Conservation (phyloP, 108 stramenopile genomes). For the Cylindrotheca closterium region DNA sequence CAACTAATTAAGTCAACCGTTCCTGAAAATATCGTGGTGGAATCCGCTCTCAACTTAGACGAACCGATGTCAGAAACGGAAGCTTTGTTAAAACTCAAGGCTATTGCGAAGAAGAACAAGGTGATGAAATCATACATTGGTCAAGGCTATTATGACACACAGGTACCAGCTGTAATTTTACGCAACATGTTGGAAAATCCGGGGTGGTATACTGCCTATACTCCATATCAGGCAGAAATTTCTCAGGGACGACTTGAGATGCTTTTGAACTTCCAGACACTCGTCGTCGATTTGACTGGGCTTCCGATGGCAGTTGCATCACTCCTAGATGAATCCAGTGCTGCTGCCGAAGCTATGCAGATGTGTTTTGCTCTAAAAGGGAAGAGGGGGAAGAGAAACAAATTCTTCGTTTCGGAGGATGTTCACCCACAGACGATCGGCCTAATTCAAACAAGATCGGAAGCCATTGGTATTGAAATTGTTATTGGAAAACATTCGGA, state of each 20-base stretch:
- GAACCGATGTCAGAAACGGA: constrained; percentile 89
- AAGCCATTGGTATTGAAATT: constrained; percentile 87
- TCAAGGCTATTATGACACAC: constrained; percentile 96
- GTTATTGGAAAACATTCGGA: constrained; percentile 82
- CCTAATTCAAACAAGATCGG: constrained; percentile 91
- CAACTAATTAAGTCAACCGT: constrained; percentile 90
- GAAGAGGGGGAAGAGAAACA: constrained; percentile 81
- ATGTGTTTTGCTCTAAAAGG: constrained; percentile 93
- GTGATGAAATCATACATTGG: constrained; percentile 98
- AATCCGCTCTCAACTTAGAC: constrained; percentile 71
- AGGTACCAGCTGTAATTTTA: constrained; percentile 91
- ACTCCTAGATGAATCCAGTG: constrained; percentile 95
- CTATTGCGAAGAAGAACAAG: constrained; percentile 83
- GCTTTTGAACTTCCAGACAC: constrained; percentile 98
- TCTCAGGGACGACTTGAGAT: constrained; percentile 98
- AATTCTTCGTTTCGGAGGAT: constrained; percentile 93
- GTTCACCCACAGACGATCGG: constrained; percentile 97
- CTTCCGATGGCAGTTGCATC: constrained; percentile 95
- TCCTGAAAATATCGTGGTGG: constrained; percentile 83
- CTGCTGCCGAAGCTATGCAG: constrained; percentile 98
- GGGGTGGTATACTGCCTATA: constrained; percentile 99
- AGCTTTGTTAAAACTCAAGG: constrained; percentile 68
- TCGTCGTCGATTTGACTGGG: constrained; percentile 97
- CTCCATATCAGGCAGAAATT: constrained; percentile 99
- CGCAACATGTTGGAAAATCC: constrained; percentile 99